phyloP scores from a whole-genome alignment of 331 rosid species.

The Acacia concinna region DNA sequence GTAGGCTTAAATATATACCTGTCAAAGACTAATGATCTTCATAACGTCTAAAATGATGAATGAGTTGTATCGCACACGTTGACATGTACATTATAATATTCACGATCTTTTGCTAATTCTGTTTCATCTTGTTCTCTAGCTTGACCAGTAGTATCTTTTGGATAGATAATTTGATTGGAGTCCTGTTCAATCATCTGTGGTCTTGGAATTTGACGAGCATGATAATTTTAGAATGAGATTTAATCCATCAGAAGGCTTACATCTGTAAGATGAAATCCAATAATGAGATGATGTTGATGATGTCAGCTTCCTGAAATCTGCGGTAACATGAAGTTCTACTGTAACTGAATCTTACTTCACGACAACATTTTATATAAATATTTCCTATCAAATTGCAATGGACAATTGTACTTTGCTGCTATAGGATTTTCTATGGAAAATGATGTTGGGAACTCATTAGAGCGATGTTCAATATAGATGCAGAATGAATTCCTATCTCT shows the following conservation, averaged over 20 bases:
- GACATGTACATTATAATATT: not conserved
- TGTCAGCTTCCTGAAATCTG: constrained; percentile 10
- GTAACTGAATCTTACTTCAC: not conserved
- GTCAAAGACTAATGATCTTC: not conserved
- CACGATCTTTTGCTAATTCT: not conserved
- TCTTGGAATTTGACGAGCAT: not conserved
- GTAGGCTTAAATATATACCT: not conserved
- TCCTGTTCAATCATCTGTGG: not conserved
- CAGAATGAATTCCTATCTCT: not conserved
- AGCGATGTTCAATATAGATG: not conserved
- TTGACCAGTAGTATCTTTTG: not conserved
- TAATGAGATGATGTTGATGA: not conserved
- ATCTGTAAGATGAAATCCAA: not conserved
- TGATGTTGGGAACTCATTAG: not conserved
- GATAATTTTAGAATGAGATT: not conserved
- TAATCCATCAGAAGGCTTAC: not conserved
- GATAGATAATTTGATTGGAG: not conserved
- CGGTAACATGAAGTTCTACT: not conserved
- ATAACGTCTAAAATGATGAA: not conserved
- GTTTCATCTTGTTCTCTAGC: not conserved
- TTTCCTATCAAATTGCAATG: not conserved
- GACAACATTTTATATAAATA: not conserved
- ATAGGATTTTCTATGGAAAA: constrained; percentile 1
- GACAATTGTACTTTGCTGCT: not conserved
- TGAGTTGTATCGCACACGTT: not conserved